Percentiles rank a stretch among this genome's conserved stretches.
Conservation (phyloP, 257 asterid species). For the Oldenlandia corymbosa region DNA sequence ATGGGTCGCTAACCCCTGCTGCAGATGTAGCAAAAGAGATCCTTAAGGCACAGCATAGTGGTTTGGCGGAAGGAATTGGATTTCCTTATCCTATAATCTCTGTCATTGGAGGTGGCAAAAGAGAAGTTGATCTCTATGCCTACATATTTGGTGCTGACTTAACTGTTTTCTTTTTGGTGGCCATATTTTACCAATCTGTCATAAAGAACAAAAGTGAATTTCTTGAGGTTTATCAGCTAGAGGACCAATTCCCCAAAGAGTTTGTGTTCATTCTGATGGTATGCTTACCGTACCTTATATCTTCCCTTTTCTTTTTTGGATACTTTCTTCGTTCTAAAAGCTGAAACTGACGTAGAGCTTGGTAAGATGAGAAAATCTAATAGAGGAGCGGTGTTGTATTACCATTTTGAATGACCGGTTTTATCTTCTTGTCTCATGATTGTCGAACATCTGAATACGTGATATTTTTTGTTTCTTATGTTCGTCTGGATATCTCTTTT, state of each 20-base stretch:
- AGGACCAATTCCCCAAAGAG: constrained; percentile 97
- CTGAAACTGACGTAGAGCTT: neutral
- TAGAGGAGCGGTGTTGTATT: neutral
- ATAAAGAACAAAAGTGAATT: constrained; percentile 80
- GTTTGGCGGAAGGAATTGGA: constrained; percentile 55
- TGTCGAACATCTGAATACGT: neutral
- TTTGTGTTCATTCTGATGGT: constrained; percentile 88
- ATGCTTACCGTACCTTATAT: constrained; percentile 23
- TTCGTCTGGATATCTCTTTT: neutral
- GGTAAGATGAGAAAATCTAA: constrained; percentile 1
- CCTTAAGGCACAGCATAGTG: constrained; percentile 46
- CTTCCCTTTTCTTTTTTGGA: neutral
- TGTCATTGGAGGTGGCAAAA: constrained; percentile 88
- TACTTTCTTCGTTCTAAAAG: neutral
- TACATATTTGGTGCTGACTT: constrained; percentile 93
- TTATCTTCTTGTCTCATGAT: too few species aligned
- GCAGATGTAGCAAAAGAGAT: constrained; percentile 90
- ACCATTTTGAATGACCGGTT: neutral
- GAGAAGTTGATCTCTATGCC: constrained; percentile 96
- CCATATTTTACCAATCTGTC: constrained; percentile 84
- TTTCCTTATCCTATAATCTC: constrained; percentile 78
- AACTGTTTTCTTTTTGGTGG: constrained; percentile 88
- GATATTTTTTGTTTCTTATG: neutral
- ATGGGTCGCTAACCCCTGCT: constrained; percentile 92
- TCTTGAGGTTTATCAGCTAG: constrained; percentile 96